These are phyloP conservation scores for Podaxis sp. DNA, from an alignment of 768 basidiomycete genomes.

Conservation along the genomic window DNA sequence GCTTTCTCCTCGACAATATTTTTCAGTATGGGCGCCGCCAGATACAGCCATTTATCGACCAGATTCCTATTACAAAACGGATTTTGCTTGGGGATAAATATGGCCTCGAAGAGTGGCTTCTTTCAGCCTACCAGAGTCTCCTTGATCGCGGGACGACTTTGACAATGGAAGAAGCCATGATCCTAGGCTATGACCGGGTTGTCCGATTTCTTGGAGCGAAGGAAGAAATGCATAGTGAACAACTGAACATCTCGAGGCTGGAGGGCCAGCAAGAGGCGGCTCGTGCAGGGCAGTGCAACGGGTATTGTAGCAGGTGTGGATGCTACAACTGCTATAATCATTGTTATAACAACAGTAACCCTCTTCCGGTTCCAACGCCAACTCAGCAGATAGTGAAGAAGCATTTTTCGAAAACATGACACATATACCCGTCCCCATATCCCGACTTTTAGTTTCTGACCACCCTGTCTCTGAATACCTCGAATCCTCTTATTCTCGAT, in stretches of 20 bases:
- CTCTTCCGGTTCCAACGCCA: no score
- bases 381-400: no score
- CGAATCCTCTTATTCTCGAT: no score
- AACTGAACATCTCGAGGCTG: background rate
- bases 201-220: background rate
- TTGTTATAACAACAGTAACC: no score
- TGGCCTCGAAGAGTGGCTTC: conserved; percentile 38
- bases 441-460: no score
- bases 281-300: no score
- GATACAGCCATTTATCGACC: conserved; percentile 17
- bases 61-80: conserved; percentile 27
- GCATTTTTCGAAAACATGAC: no score
- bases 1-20: conserved; percentile 35
- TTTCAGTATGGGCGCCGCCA: conserved; percentile 32
- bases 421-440: no score
- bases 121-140: conserved; percentile 35
- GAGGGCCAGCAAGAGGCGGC: no score
- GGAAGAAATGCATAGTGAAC: background rate
- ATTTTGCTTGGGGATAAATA: conserved; percentile 40
- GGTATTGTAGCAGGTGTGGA: no score
- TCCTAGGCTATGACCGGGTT: conserved; percentile 21
- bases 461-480: no score
- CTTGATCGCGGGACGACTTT: conserved; percentile 34
- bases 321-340: no score
- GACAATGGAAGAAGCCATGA: conserved; percentile 28